These are phyloP conservation scores for Rhododendron molle DNA, from an alignment of 148 eudicot genomes.

Conservation along the genomic window DNA sequence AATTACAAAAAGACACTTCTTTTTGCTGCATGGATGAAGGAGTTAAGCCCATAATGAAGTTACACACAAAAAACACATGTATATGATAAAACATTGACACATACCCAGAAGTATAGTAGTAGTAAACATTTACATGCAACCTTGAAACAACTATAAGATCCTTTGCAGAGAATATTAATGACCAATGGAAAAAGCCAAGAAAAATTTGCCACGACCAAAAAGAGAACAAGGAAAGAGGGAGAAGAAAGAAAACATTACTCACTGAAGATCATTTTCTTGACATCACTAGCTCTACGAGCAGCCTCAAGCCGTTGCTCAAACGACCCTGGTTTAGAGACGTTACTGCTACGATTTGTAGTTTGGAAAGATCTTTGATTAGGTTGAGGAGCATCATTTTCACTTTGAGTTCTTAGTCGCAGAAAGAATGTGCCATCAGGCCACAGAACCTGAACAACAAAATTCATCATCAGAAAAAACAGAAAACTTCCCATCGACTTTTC, in stretches of 20 bases:
- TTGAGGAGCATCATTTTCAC: slow-evolving; percentile 28
- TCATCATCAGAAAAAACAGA: slow-evolving; percentile 5
- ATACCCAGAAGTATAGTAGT: not conserved
- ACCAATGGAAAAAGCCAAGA: not conserved
- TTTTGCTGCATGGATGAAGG: not conserved
- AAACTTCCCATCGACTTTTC: not conserved
- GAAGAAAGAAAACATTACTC: slow-evolving; percentile 27
- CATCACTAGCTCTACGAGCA: slow-evolving; percentile 81
- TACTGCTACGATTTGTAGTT: slow-evolving; percentile 40
- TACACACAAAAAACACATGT: not conserved
- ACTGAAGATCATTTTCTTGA: slow-evolving; percentile 82
- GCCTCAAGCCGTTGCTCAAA: slow-evolving; percentile 93
- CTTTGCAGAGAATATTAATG: not conserved
- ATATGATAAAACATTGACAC: not conserved
- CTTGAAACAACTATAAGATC: not conserved
- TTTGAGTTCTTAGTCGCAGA: slow-evolving; percentile 39
- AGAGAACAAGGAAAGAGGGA: not conserved
- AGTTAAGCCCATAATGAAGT: not conserved
- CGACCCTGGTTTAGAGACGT: slow-evolving; percentile 38
- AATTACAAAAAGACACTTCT: not conserved
- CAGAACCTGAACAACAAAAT: slow-evolving; percentile 47
- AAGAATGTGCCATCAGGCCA: slow-evolving; percentile 93
- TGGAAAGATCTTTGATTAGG: slow-evolving; percentile 38
- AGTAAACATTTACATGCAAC: not conserved
- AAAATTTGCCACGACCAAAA: not conserved